phyloP scores from a whole-genome alignment of 305 asterid genomes.

The Nicotiana rustica region DNA sequence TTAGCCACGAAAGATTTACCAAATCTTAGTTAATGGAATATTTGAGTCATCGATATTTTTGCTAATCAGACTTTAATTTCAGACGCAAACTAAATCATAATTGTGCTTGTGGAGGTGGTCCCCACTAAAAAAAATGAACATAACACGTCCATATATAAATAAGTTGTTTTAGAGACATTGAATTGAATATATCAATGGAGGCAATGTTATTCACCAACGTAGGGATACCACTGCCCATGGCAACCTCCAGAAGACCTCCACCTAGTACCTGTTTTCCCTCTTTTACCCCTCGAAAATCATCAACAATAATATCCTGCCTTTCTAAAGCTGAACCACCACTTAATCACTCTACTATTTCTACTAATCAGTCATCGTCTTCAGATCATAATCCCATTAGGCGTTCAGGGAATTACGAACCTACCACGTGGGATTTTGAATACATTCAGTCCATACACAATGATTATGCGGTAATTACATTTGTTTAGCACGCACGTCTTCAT shows the following conservation, averaged over 20 bases:
- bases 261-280: not conserved
- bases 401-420: constrained; percentile 37
- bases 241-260: not conserved
- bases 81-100: too few relatives aligned
- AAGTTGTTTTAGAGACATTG: too few relatives aligned
- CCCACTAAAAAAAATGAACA: too few relatives aligned
- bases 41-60: too few relatives aligned
- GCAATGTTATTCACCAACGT: not conserved
- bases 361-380: too few relatives aligned
- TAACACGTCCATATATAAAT: too few relatives aligned
- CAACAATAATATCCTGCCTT: not conserved
- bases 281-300: not conserved
- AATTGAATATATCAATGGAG: not conserved
- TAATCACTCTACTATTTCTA: too few relatives aligned
- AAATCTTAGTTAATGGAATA: too few relatives aligned
- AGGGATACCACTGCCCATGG: not conserved
- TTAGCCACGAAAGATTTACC: too few relatives aligned
- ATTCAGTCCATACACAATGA: constrained; percentile 39
- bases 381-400: constrained; percentile 10
- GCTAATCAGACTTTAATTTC: too few relatives aligned
- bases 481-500: not conserved
- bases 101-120: too few relatives aligned
- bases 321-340: not conserved
- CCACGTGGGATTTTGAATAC: constrained; percentile 30
- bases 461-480: constrained; percentile 31